A percentile compares a stretch with the other conserved stretches of the same genome.
Conservation (phyloP, 306 rosid genomes). For the Purshia tridentata region DNA sequence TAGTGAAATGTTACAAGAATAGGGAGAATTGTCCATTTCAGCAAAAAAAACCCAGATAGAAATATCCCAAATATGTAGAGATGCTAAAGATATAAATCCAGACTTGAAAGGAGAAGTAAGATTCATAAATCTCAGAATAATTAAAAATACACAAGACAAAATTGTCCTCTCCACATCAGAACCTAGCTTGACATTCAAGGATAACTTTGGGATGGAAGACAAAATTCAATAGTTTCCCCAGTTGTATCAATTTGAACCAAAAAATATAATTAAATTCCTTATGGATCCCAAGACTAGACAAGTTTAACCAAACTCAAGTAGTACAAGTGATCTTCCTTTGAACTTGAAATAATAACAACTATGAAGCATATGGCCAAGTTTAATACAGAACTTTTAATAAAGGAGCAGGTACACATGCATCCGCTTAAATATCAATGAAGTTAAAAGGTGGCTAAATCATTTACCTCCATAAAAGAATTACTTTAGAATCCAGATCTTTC, state of each 20-base stretch:
- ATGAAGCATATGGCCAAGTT: neutral
- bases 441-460: slow-evolving; percentile 9
- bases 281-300: neutral
- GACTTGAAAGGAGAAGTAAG: neutral
- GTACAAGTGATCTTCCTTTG: neutral
- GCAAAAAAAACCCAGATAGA: neutral
- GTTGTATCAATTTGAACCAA: neutral
- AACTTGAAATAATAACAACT: neutral
- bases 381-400: neutral
- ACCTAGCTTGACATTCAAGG: neutral
- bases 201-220: neutral
- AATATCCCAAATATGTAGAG: neutral
- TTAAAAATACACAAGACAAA: neutral
- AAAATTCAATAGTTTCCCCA: neutral
- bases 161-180: neutral
- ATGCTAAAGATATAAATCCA: slow-evolving; percentile 2
- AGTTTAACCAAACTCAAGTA: neutral
- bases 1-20: neutral
- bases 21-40: neutral
- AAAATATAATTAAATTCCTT: neutral
- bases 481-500: slow-evolving; percentile 90
- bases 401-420: neutral
- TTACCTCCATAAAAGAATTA: slow-evolving; percentile 96
- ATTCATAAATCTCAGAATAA: neutral
- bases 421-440: neutral